These are phyloP conservation scores for Singerocomus rubriflavus DNA, from an alignment of 1,284 basidiomycete species.

Conservation along the genomic window DNA sequence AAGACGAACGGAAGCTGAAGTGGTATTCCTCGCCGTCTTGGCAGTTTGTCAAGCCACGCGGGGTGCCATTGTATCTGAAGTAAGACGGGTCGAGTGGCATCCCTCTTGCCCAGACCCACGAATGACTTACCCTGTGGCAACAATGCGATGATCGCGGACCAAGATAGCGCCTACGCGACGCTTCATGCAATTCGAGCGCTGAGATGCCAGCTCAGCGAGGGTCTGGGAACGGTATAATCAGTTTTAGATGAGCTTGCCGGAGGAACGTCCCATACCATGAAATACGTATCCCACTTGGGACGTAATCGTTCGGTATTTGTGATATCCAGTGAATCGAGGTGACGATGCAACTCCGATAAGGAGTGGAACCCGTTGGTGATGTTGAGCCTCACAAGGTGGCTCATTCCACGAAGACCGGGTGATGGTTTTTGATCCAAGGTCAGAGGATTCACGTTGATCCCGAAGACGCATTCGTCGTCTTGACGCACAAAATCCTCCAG, in stretches of 20 bases:
- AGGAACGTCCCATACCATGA: conserved; percentile 65
- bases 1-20: background rate
- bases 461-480: conserved; percentile 62
- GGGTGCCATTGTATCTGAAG: conserved; percentile 91
- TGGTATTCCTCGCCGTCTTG: conserved; percentile 52
- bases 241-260: background rate
- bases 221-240: conserved; percentile 46
- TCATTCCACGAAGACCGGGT: conserved; percentile 42
- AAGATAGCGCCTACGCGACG: conserved; percentile 92
- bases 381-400: conserved; percentile 57
- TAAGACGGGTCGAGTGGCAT: conserved; percentile 2
- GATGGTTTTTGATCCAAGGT: background rate
- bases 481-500: conserved; percentile 67
- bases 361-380: conserved; percentile 71
- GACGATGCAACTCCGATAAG: conserved; percentile 52
- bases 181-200: conserved; percentile 96
- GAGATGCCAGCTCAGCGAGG: conserved; percentile 83
- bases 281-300: conserved; percentile 93
- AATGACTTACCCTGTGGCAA: conserved; percentile 77
- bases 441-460: conserved; percentile 23
- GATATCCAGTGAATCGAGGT: conserved; percentile 71
- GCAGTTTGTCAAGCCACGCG: conserved; percentile 85
- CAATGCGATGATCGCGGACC: conserved; percentile 82
- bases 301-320: conserved; percentile 71
- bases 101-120: background rate